Conservation (phyloP, 495 filamentous ascomycete genomes). For the Darksidea phi region DNA sequence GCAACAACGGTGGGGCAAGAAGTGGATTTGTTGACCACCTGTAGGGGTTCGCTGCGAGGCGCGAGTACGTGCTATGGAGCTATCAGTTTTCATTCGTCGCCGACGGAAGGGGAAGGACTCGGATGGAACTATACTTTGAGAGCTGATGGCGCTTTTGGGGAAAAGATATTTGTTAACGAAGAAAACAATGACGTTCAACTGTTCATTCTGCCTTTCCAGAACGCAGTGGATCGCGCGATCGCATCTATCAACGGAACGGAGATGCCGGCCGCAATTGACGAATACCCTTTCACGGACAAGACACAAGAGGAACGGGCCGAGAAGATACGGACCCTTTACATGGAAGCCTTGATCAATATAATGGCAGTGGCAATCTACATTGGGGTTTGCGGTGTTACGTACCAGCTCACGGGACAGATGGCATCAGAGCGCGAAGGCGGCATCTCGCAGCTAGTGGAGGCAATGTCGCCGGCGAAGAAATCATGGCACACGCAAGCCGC, state of each 20-base stretch:
- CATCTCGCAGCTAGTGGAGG: slow-evolving; percentile 46
- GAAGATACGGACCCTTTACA: slow-evolving; percentile 63
- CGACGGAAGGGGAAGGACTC: slow-evolving; percentile 60
- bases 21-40: slow-evolving; percentile 57
- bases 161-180: slow-evolving; percentile 57
- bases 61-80: slow-evolving; percentile 73
- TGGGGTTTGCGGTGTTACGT: slow-evolving; percentile 72
- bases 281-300: slow-evolving; percentile 71
- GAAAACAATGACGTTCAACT: slow-evolving; percentile 67
- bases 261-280: slow-evolving; percentile 45
- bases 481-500: slow-evolving; percentile 44
- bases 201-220: slow-evolving; percentile 74
- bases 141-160: slow-evolving; percentile 63
- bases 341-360: slow-evolving; percentile 65
- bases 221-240: slow-evolving; percentile 72
- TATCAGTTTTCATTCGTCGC: slow-evolving; percentile 70
- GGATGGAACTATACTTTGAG: slow-evolving; percentile 86
- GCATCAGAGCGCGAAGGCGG: slow-evolving; percentile 46
- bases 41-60: slow-evolving; percentile 66
- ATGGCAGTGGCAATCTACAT: slow-evolving; percentile 70
- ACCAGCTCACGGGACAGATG: slow-evolving; percentile 52
- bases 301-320: slow-evolving; percentile 63
- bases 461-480: slow-evolving; percentile 45
- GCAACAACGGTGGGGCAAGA: slow-evolving; percentile 55
- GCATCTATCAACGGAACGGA: slow-evolving; percentile 48